Percentiles rank a stretch among this genome's conserved stretches.
phyloP scores from a whole-genome alignment of 1,139 yeast genomes.

The Tardiomyces depauwii region DNA sequence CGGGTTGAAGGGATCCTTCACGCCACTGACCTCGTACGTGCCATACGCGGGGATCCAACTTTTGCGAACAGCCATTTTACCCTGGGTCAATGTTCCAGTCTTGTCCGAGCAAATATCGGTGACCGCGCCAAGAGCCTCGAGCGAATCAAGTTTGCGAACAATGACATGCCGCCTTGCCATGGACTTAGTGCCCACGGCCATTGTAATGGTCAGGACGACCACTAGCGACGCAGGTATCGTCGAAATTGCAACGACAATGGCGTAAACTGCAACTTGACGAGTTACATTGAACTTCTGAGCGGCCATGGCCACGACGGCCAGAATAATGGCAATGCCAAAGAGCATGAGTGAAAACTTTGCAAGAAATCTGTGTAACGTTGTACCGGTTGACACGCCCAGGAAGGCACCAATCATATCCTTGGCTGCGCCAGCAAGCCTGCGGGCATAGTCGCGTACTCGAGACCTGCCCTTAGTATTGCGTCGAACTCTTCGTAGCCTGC shows the following conservation, averaged over 20 bases:
- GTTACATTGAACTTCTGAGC: slow-evolving; percentile 59
- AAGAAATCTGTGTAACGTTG: slow-evolving; percentile 61
- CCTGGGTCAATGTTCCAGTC: slow-evolving; percentile 75
- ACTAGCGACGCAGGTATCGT: slow-evolving; percentile 79
- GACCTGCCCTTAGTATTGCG: too few species aligned
- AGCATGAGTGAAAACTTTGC: slow-evolving; percentile 64
- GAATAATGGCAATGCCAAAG: slow-evolving; percentile 52
- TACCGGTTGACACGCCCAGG: slow-evolving; percentile 66
- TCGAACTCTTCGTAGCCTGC: slow-evolving; percentile 25
- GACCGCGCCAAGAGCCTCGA: slow-evolving; percentile 72
- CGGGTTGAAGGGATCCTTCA: slow-evolving; percentile 67
- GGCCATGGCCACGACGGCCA: slow-evolving; percentile 74
- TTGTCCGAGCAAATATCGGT: slow-evolving; percentile 77
- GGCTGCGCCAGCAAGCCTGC: slow-evolving; percentile 35
- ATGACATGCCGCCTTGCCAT: slow-evolving; percentile 65
- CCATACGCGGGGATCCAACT: slow-evolving; percentile 73
- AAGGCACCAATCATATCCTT: slow-evolving; percentile 51
- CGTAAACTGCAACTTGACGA: slow-evolving; percentile 62
- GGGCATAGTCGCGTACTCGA: slow-evolving; percentile 35
- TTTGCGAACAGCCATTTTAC: slow-evolving; percentile 62
- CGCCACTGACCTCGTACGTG: slow-evolving; percentile 45
- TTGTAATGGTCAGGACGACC: slow-evolving; percentile 71
- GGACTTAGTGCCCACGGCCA: slow-evolving; percentile 78
- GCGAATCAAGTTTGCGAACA: slow-evolving; percentile 66
- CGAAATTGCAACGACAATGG: slow-evolving; percentile 71